Evolutionary conservation across 805 yeast species (phyloP).

Genomic region (Wickerhamomyces alni): DNA sequence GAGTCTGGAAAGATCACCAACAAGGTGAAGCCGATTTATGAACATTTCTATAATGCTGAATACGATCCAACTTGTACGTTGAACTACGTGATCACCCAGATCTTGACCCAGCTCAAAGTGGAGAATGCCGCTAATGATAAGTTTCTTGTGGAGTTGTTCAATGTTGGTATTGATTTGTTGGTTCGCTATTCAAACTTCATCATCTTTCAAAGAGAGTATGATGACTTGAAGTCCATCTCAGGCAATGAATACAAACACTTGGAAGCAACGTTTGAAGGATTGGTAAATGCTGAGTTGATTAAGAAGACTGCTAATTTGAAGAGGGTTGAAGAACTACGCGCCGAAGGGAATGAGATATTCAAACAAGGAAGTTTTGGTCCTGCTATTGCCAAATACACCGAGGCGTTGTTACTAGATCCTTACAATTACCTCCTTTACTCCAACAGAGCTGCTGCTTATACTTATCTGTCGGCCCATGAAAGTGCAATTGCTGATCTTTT

Average conservation of each 20-base stretch:
- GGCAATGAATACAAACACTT: neutral
- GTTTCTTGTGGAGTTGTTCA: constrained; percentile 3
- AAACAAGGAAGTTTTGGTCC: constrained; percentile 13
- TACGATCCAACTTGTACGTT: constrained; percentile 14
- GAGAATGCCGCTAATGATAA: constrained; percentile 1
- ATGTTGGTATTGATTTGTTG: constrained; percentile 5
- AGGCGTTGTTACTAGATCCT: constrained; percentile 29
- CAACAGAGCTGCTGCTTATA: constrained; percentile 36
- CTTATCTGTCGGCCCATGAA: constrained; percentile 27
- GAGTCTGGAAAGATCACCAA: neutral
- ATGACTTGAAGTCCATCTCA: constrained; percentile 5
- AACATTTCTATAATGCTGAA: constrained; percentile 11
- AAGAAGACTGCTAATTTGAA: neutral
- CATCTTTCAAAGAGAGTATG: constrained; percentile 5
- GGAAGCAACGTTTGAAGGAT: constrained; percentile 9
- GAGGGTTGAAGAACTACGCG: constrained; percentile 8
- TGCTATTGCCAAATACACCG: constrained; percentile 32
- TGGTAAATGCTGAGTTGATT: constrained; percentile 4
- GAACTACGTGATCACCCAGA: constrained; percentile 11
- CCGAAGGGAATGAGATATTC: constrained; percentile 13
- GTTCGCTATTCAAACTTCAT: constrained; percentile 11
- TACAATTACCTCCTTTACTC: constrained; percentile 27
- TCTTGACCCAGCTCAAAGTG: constrained; percentile 5
- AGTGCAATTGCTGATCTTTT: constrained; percentile 31
- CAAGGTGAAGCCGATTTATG: neutral